These are phyloP conservation scores for Albugo laibachii DNA, from an alignment of 352 stramenopile species.

Conservation along the genomic window DNA sequence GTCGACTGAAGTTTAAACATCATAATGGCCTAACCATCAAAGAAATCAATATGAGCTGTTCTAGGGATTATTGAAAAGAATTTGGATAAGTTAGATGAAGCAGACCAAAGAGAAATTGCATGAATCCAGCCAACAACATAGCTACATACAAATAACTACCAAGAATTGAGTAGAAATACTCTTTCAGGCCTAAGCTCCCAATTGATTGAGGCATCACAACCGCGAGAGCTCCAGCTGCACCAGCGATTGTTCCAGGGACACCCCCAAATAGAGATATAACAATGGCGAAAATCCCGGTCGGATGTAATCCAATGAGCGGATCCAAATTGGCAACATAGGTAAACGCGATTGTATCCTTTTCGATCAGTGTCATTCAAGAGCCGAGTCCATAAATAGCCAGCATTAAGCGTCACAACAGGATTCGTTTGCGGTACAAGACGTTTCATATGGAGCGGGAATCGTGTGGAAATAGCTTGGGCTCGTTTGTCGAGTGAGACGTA, in stretches of 20 bases:
- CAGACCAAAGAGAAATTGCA: slow-evolving; percentile 73
- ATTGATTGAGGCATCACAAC: slow-evolving; percentile 82
- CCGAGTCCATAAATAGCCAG: no score
- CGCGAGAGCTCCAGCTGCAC: slow-evolving; percentile 75
- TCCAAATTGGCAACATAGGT: slow-evolving; percentile 81
- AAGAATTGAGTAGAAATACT: slow-evolving; percentile 47
- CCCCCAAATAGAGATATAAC: slow-evolving; percentile 74
- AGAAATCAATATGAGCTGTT: slow-evolving; percentile 90
- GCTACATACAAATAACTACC: slow-evolving; percentile 75
- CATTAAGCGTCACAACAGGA: no score
- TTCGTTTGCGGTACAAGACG: no score
- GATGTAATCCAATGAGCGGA: slow-evolving; percentile 79
- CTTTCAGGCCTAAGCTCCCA: slow-evolving; percentile 19
- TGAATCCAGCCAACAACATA: slow-evolving; percentile 60
- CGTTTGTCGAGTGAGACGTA: no score
- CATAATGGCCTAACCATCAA: slow-evolving; percentile 88
- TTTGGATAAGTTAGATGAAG: slow-evolving; percentile 69
- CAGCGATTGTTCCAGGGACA: slow-evolving; percentile 74
- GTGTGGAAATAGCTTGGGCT: no score
- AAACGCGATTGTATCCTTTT: slow-evolving; percentile 30
- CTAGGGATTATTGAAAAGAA: slow-evolving; percentile 86
- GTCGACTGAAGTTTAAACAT: slow-evolving; percentile 88
- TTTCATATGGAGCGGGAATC: no score
- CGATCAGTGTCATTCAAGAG: no score
- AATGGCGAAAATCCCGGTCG: slow-evolving; percentile 81